These are phyloP conservation scores for Kluyveromyces lactis DNA, from an alignment of 805 yeast genomes.

Conservation along the genomic window DNA sequence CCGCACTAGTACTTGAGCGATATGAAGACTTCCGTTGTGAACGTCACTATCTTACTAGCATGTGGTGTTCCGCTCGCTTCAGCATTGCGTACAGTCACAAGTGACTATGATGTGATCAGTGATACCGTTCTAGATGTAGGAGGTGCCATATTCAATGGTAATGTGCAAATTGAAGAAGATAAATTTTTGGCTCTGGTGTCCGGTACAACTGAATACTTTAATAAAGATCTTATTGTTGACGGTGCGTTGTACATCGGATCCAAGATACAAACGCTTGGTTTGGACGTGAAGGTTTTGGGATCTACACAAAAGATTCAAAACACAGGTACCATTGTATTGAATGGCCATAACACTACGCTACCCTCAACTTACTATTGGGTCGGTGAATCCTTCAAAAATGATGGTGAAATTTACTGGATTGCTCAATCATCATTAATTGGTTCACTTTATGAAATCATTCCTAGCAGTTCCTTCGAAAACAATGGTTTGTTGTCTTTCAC, in stretches of 20 bases:
- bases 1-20: background rate
- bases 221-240: constrained; percentile 3
- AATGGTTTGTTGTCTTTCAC: constrained; percentile 9
- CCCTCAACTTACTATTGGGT: constrained; percentile 7
- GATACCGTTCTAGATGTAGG: constrained; percentile 1
- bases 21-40: background rate
- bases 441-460: constrained; percentile 5
- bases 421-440: constrained; percentile 6
- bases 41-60: background rate
- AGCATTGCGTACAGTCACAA: background rate
- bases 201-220: constrained; percentile 7
- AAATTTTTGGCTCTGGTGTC: constrained; percentile 8
- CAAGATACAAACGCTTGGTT: constrained; percentile 5
- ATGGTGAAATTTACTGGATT: constrained; percentile 10
- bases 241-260: constrained; percentile 12
- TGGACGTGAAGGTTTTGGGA: constrained; percentile 6
- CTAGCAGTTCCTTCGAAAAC: constrained; percentile 6
- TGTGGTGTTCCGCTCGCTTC: background rate
- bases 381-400: constrained; percentile 7
- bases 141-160: constrained; percentile 4
- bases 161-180: constrained; percentile 4
- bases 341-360: constrained; percentile 7
- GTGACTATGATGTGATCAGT: background rate
- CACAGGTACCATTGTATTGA: constrained; percentile 10
- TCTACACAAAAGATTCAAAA: constrained; percentile 3